Base-by-base conservation (phyloP, 331 rosid species). In the Arachis monticola region DNA sequence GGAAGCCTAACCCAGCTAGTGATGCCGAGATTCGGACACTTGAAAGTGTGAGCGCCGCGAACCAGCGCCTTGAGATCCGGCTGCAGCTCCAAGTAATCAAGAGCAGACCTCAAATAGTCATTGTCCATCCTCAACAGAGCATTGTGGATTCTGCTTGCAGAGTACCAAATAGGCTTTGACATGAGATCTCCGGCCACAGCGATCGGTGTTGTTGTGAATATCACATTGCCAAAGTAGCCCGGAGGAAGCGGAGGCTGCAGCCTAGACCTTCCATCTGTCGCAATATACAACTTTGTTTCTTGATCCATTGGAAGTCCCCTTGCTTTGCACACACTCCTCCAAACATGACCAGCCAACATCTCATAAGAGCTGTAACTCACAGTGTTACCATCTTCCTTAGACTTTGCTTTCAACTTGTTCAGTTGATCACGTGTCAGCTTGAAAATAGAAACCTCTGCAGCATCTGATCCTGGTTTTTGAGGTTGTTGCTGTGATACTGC, bases 1-100 rank as follows among this genome's bases (percentile, higher is more conserved):
- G 99, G 99, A 72, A 94, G 88, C 83, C 99, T 86, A 5, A 79
- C 84, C 97, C 97, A 94, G 45, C 97, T 92, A n/a, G 97, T 94
- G 60, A 94, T 94, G 2, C 97, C 97, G 4, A 94, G 92, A 64
- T 94, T 94, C 4, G 99, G 97, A 46, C 97, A 90, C 81, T 85
- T 85, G 60, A 90, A 92, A 27, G 92, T 86, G 42, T 94, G 97
- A 0, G 93, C 93, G 0, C 97, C 97, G 0, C 97, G 93, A 46
- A 88, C 97, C 8, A 94, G 90, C 1, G 97, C 93, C 6, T 93
- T 84, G 0, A 94, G 76, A 79, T 90, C 91, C 27, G 97, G 96
- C 77, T 92, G 97, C 44, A 87, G 83, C 83, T 94, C 99, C 2
- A 94, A 80, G 75, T 68, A 94, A 10, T 94, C 97, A 13, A 94